Conservation (phyloP, 805 yeast species). For the Wickerhamiella kurtzmanii region DNA sequence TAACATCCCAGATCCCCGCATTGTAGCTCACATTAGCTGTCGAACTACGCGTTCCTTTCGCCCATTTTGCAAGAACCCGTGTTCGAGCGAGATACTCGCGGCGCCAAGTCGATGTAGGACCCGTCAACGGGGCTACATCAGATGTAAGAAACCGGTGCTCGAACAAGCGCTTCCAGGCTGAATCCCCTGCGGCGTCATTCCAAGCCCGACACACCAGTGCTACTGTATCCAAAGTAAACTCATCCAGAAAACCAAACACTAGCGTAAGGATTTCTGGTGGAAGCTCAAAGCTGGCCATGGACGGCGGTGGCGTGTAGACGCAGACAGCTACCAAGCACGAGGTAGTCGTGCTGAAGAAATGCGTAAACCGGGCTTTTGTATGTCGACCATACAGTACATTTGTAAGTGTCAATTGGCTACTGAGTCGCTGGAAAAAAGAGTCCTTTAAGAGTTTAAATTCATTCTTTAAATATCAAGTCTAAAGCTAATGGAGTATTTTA, state of each 20-base stretch:
- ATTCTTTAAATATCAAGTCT: too few relatives aligned
- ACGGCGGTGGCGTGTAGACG: too few relatives aligned
- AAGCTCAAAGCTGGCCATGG: background rate
- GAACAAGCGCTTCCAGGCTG: conserved; percentile 22
- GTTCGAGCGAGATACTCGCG: conserved; percentile 20
- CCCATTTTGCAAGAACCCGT: conserved; percentile 21
- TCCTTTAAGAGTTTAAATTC: too few relatives aligned
- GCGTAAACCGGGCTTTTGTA: too few relatives aligned
- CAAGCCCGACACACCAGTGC: conserved; percentile 22
- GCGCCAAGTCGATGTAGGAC: conserved; percentile 20
- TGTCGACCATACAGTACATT: too few relatives aligned
- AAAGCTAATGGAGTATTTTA: too few relatives aligned
- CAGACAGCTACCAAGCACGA: too few relatives aligned
- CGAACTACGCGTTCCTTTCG: conserved; percentile 14
- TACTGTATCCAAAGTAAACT: conserved; percentile 18
- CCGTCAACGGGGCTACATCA: conserved; percentile 17
- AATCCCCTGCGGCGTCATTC: conserved; percentile 21
- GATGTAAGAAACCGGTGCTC: conserved; percentile 16
- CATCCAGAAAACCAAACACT: conserved; percentile 17
- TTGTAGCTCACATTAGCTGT: conserved; percentile 18
- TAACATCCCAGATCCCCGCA: conserved; percentile 14
- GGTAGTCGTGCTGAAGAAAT: too few relatives aligned
- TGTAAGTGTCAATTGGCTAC: too few relatives aligned
- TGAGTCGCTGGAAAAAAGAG: too few relatives aligned
- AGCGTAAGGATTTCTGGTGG: conserved; percentile 20